Percentiles rank a stretch among this genome's conserved stretches.
Evolutionary conservation across 805 yeast species (phyloP).

Genomic region (Saccharomyces paradoxus): DNA sequence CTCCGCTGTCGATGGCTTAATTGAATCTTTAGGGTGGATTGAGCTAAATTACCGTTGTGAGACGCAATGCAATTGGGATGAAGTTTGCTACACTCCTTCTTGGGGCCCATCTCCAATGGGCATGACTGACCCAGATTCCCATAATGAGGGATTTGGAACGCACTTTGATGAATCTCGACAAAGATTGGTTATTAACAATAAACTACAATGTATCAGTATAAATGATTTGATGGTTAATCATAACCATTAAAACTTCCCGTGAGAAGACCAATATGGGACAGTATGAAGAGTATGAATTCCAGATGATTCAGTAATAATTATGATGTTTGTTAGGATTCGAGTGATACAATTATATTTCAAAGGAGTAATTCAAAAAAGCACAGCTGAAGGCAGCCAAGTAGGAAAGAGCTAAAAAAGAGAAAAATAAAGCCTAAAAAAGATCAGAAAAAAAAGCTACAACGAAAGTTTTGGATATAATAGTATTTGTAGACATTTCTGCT

Average conservation of each 20-base stretch:
- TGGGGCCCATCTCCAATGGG: constrained; percentile 55
- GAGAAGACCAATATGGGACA: background rate
- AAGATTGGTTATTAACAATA: constrained; percentile 14
- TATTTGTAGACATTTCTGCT: too few relatives aligned
- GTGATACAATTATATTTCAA: too few relatives aligned
- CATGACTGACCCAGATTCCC: constrained; percentile 26
- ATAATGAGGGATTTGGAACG: constrained; percentile 9
- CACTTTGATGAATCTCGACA: constrained; percentile 13
- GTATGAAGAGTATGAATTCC: too few relatives aligned
- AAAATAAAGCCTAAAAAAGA: too few relatives aligned
- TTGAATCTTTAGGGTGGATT: constrained; percentile 35
- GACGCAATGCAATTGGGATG: constrained; percentile 37
- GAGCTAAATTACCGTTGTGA: constrained; percentile 37
- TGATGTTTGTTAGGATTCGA: too few relatives aligned
- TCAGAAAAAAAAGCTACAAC: too few relatives aligned
- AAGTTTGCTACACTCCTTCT: constrained; percentile 48
- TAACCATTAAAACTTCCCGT: background rate
- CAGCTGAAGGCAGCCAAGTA: too few relatives aligned
- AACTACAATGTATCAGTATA: constrained; percentile 16
- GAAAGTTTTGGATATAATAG: too few relatives aligned
- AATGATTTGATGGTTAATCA: constrained; percentile 3
- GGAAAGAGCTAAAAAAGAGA: too few relatives aligned
- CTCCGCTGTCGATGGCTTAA: constrained; percentile 11
- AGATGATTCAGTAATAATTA: too few relatives aligned
- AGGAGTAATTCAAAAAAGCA: too few relatives aligned